These are phyloP conservation scores for Erodium trifolium DNA, from an alignment of 441 rosid species.

Conservation along the genomic window DNA sequence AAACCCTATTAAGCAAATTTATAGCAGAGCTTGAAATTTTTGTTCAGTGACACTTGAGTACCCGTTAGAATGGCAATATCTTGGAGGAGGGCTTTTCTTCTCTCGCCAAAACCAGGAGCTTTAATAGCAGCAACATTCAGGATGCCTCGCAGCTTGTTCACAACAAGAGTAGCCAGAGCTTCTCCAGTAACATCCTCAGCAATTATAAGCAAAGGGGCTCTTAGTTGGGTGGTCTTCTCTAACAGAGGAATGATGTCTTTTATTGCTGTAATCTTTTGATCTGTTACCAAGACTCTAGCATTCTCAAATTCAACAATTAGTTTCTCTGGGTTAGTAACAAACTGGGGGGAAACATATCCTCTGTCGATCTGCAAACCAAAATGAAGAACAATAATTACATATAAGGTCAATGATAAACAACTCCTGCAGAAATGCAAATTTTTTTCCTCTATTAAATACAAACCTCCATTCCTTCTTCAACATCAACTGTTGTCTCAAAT, in stretches of 20 bases:
- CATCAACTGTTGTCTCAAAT: slow-evolving; percentile 85
- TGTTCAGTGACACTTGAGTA: not conserved
- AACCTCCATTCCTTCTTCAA: slow-evolving; percentile 99
- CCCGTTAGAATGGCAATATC: too few relatives aligned
- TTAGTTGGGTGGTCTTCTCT: slow-evolving; percentile 82
- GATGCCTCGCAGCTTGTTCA: not conserved
- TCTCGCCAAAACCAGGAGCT: slow-evolving; percentile 28
- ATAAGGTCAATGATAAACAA: not conserved
- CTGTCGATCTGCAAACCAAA: slow-evolving; percentile 65
- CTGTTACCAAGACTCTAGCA: slow-evolving; percentile 77
- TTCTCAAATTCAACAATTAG: slow-evolving; percentile 84
- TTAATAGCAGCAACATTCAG: slow-evolving; percentile 50
- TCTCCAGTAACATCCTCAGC: slow-evolving; percentile 66
- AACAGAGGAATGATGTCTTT: slow-evolving; percentile 85
- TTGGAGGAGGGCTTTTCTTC: not conserved
- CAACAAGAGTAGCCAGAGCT: slow-evolving; percentile 2
- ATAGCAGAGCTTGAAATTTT: not conserved
- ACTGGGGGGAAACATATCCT: slow-evolving; percentile 95
- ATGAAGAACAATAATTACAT: not conserved
- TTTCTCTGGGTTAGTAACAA: slow-evolving; percentile 87
- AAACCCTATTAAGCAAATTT: not conserved
- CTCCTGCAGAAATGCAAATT: not conserved
- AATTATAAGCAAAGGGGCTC: slow-evolving; percentile 81
- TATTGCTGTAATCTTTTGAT: slow-evolving; percentile 82
- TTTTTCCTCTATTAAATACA: slow-evolving; percentile 5